Conservation (phyloP, 2,329 filamentous ascomycete genomes). For the Neofusicoccum kwambonambiense region DNA sequence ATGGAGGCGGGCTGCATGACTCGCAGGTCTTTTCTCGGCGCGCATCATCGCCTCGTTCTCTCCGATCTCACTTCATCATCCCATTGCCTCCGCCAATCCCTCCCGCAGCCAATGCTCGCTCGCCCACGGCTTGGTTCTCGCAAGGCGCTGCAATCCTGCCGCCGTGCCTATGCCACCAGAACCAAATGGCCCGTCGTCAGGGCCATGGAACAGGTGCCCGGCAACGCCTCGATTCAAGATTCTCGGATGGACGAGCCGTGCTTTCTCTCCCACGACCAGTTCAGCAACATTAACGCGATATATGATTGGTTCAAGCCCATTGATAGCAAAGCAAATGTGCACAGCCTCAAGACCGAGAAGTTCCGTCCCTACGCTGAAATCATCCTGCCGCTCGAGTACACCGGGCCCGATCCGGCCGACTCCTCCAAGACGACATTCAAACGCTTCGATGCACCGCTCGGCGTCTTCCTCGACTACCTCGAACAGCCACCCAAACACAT, state of each 20-base stretch:
- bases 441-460: slow-evolving; percentile 61
- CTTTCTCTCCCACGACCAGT: not conserved
- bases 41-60: not conserved
- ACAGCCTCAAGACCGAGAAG: not conserved
- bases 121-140: not conserved
- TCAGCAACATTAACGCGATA: not conserved
- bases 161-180: not conserved
- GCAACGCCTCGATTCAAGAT: not conserved
- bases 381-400: slow-evolving; percentile 52
- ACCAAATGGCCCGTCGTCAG: not conserved
- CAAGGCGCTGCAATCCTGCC: not conserved
- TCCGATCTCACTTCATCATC: not conserved
- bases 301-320: not conserved
- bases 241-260: not conserved
- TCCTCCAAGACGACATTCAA: slow-evolving; percentile 49
- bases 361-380: not conserved
- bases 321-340: not conserved
- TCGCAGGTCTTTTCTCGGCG: not conserved
- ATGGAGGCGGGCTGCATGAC: not conserved
- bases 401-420: slow-evolving; percentile 26
- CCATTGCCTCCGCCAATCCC: not conserved
- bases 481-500: slow-evolving; percentile 30
- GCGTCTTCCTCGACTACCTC: slow-evolving; percentile 61
- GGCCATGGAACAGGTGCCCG: not conserved
- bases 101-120: not conserved